These are phyloP conservation scores for Naganishia friedmannii DNA, from an alignment of 768 basidiomycete genomes.

Conservation along the genomic window DNA sequence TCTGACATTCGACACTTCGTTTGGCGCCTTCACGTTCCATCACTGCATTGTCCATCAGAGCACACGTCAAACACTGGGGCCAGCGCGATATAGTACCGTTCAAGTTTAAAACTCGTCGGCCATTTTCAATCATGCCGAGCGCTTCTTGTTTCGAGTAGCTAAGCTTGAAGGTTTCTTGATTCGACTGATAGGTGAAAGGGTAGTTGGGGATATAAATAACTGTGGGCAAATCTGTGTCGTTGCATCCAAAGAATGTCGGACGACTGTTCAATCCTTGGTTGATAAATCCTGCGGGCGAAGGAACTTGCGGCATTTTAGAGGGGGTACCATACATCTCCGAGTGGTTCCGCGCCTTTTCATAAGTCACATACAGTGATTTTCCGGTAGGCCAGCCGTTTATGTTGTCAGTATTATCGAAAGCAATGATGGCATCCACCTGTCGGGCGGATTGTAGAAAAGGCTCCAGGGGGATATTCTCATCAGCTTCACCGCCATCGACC, in stretches of 20 bases:
- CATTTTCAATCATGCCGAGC: slow-evolving; percentile 63
- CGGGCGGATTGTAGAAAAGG: slow-evolving; percentile 69
- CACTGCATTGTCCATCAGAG: slow-evolving; percentile 58
- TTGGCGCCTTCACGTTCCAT: slow-evolving; percentile 33
- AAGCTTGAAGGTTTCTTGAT: slow-evolving; percentile 63
- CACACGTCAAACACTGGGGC: slow-evolving; percentile 71
- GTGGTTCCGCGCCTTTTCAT: too few relatives aligned
- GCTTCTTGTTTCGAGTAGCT: slow-evolving; percentile 62
- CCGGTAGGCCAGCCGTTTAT: slow-evolving; percentile 62
- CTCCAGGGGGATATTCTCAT: slow-evolving; percentile 66
- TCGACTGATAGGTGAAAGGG: slow-evolving; percentile 60
- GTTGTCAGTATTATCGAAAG: slow-evolving; percentile 61
- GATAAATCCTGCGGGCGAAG: too few relatives aligned
- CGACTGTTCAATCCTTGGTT: too few relatives aligned
- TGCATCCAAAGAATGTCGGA: too few relatives aligned
- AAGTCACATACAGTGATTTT: slow-evolving; percentile 54
- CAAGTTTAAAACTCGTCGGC: slow-evolving; percentile 56
- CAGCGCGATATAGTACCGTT: slow-evolving; percentile 52
- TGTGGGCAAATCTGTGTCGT: slow-evolving; percentile 53
- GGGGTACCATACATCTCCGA: too few relatives aligned
- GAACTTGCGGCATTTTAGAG: too few relatives aligned
- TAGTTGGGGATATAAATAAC: slow-evolving; percentile 68
- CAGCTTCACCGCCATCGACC: slow-evolving; percentile 24
- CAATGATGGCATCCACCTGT: slow-evolving; percentile 69
- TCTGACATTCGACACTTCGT: slow-evolving; percentile 39